phyloP scores from a whole-genome alignment of 2,329 filamentous ascomycete species.

The Diplodia scrobiculata region DNA sequence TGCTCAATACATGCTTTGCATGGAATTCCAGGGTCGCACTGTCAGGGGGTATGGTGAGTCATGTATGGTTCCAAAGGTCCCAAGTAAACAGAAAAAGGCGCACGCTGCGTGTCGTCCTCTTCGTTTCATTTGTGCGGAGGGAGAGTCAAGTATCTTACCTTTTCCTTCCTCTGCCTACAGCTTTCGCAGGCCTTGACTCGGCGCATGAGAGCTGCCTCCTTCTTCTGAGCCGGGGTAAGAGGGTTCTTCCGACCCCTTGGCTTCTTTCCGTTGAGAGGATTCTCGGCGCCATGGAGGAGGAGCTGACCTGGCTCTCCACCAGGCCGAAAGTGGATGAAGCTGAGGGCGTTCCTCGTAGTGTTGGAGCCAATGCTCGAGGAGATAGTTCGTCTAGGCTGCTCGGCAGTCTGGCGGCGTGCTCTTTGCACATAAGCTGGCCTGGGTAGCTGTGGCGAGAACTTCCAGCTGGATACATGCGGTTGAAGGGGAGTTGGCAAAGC shows the following conservation, averaged over 20 bases:
- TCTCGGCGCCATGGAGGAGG: slow-evolving; percentile 33
- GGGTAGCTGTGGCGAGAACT: not conserved
- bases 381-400: not conserved
- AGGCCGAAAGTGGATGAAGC: slow-evolving; percentile 42
- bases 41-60: not conserved
- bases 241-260: slow-evolving; percentile 40
- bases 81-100: not conserved
- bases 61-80: not conserved
- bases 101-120: too few species aligned
- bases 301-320: slow-evolving; percentile 39
- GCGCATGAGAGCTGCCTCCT: slow-evolving; percentile 43
- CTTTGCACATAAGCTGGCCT: not conserved
- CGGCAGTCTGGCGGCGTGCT: not conserved
- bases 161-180: slow-evolving; percentile 40
- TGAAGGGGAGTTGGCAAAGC: not conserved
- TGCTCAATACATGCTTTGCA: slow-evolving; percentile 46
- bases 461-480: not conserved
- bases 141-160: slow-evolving; percentile 33
- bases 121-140: too few species aligned
- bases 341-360: slow-evolving; percentile 2
- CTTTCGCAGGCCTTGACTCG: slow-evolving; percentile 42
- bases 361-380: not conserved
- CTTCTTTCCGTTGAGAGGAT: slow-evolving; percentile 1
- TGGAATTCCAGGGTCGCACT: slow-evolving; percentile 46
- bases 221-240: slow-evolving; percentile 41